Evolutionary conservation across 352 stramenopile genomes (phyloP), one percentile per base, ranked within the genome.

Genomic region (Plasmopara viticola): DNA sequence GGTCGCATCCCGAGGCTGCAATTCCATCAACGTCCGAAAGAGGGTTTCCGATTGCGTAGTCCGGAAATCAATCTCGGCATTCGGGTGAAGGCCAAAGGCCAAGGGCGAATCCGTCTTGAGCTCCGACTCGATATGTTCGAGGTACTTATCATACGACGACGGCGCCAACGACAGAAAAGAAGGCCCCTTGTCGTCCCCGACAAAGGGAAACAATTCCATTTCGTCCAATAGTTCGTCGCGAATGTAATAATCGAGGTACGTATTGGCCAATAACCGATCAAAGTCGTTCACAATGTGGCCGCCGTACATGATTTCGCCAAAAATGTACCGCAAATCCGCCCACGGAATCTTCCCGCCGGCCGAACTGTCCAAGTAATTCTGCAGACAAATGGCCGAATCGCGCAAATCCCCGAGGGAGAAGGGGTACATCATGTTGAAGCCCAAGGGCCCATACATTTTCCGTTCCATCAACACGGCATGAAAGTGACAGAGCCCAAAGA

Each of bases 351-450:
- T 98, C 18, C 86, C 86, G 13, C 77, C 75, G 5, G 84, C 87
- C 18, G 82, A 95, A 63, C 96, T 98, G 48, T 98, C 95, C 58
- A 98, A 93, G 52, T 98, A 98, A 63, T 98, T 98, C 55, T 91
- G 78, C 38, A 98, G 64, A 42, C 88, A 97, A 51, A 96, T 97
- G 3, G 93, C 87, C 29, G 87, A 97, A 65, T 98, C 95, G 34
- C 89, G 86, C 48, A 98, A 73, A 62, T 98, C 95, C 13, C 95
- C 94, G 45, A 98, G 87, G 20, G 87, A 97, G 68, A 98, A 98
- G 5, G 94, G 94, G 60, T 98, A 98, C 72, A 97, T 97, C 94
- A 98, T 98, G 61, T 98, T 98, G 76, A 97, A 98, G n/a, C 95
- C 95, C 51, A 97, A 90, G 12, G 94, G 90, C 4, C 95, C 95